phyloP scores from a whole-genome alignment of 2,329 filamentous ascomycete species.

The Sporothrix humicola region DNA sequence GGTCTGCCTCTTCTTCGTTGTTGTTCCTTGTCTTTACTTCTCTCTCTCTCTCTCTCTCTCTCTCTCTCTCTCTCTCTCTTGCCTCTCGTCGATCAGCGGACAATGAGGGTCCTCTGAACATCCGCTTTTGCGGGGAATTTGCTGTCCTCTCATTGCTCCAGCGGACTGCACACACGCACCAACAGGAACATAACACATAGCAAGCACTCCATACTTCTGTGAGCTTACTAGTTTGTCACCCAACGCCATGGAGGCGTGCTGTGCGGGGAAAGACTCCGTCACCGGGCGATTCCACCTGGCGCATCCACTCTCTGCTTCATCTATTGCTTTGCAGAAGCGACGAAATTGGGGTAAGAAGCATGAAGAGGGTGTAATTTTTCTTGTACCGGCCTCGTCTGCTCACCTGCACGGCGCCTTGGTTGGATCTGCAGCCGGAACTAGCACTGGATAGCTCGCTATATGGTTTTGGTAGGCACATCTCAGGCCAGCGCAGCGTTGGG shows the following conservation, averaged over 20 bases:
- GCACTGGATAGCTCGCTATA: too few relatives aligned
- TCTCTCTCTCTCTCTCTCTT: background rate
- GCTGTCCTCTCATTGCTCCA: background rate
- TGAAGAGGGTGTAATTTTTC: background rate
- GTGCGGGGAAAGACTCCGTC: background rate
- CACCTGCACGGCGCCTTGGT: background rate
- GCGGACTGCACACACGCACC: background rate
- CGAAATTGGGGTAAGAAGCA: background rate
- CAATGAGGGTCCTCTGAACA: background rate
- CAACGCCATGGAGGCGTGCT: background rate
- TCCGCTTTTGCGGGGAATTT: slow-evolving; percentile 13
- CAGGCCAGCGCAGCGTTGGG: background rate
- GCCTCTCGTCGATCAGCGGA: background rate
- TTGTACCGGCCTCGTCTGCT: background rate
- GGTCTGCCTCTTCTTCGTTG: background rate
- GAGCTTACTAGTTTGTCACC: too few relatives aligned
- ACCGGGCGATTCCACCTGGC: background rate
- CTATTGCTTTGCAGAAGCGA: too few relatives aligned
- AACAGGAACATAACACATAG: background rate
- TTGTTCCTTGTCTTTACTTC: too few relatives aligned
- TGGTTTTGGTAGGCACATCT: background rate
- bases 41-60: background rate
- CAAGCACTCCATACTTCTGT: too few relatives aligned
- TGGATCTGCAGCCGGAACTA: background rate
- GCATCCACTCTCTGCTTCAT: background rate